Evolutionary conservation across 208 protist species (phyloP), one percentile per base, ranked within the genome.

Genomic region (Trypanosoma vivax): DNA sequence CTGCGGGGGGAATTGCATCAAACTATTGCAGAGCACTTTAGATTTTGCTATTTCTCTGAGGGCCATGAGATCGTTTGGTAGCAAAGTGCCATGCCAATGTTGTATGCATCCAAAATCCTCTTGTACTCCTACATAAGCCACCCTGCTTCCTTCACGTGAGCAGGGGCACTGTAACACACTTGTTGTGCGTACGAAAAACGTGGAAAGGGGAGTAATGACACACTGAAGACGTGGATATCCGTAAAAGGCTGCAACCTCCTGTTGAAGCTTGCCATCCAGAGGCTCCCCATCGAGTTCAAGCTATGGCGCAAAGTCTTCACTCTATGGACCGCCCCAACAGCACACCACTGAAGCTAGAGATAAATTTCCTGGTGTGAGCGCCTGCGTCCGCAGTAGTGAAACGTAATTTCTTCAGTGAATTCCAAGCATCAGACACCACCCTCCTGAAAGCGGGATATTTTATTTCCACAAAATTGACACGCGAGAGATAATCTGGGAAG

Each of bases 141-240:
- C 19, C 28, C 16, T 9, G 65, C 21, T 45, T 82, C 57, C 50
- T 73, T 58, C 5, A 60, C 42, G 6, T 64, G 62, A 38, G 52
- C 52, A 25, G 49, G 59, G 11, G 59, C 62, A 51, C 42, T 38
- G 38, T 57, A 42, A 10, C 52, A 33, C 30, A 75, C 65, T 59
- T 89, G 81, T 29, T 66, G 73, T 19, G 77, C 77, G 53, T 75
- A 78, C 49, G 83, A 50, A 1, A 50, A 53, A 76, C 83, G 84
- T 31, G 78, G 79, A 42, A 83, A 88, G 6, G 61, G 60, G 3
- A 73, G 76, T 35, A 64, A 49, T 9, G 87, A 61, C 1, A 72
- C 39, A 56, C 87, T 73, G 14, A 75, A 69, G 2, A 83, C 48
- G 3, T 74, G 75, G 25, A 79, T 50, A 59, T 90, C 76, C 9